Conservation (phyloP, 192 early-diverging fungal species). For the Backusella tarrabulga region DNA sequence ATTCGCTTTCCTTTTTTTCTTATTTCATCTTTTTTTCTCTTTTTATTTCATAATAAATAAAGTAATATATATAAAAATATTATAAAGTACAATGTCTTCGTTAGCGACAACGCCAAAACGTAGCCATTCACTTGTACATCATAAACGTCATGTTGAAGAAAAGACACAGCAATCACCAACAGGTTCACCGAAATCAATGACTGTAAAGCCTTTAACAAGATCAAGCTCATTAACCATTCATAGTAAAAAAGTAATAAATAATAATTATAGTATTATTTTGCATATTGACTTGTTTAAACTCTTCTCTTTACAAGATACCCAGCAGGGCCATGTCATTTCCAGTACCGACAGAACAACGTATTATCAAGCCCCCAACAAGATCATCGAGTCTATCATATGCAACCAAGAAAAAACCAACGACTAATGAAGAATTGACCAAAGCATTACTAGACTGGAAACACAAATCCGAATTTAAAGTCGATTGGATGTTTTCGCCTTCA, state of each 20-base stretch:
- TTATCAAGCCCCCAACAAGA: neutral
- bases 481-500: constrained; percentile 15
- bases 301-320: neutral
- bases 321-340: constrained; percentile 3
- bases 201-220: neutral
- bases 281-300: neutral
- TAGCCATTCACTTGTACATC: constrained; percentile 15
- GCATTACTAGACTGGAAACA: constrained; percentile 15
- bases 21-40: neutral
- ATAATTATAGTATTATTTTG: neutral
- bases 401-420: neutral
- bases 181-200: neutral
- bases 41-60: neutral
- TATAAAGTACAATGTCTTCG: neutral
- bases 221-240: neutral
- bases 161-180: neutral
- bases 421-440: neutral
- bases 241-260: neutral
- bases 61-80: neutral
- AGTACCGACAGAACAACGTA: neutral
- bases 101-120: constrained; percentile 2
- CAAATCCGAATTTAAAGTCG: constrained; percentile 13
- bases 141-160: neutral
- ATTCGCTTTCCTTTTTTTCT: neutral
- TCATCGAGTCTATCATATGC: neutral